phyloP scores from a whole-genome alignment of 306 rosid genomes.

The Cyclanthera cordifolia region DNA sequence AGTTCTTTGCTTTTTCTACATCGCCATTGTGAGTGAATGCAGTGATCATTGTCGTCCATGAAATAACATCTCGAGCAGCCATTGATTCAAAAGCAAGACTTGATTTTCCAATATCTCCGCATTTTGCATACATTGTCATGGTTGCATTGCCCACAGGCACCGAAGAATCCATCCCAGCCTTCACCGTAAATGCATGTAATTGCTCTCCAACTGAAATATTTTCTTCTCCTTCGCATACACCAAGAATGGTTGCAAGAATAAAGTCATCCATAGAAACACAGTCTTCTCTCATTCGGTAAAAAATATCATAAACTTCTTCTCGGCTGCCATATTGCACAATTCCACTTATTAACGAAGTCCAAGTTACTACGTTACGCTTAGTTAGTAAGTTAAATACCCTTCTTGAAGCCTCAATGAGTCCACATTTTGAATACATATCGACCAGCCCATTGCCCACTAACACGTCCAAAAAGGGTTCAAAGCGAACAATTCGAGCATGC shows the following conservation, averaged over 20 bases:
- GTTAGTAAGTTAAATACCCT: conserved; percentile 29
- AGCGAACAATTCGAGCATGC: conserved; percentile 47
- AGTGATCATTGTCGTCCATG: conserved; percentile 57
- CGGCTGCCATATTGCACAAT: conserved; percentile 34
- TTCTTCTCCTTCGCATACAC: conserved; percentile 37
- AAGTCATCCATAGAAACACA: conserved; percentile 37
- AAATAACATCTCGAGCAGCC: conserved; percentile 38
- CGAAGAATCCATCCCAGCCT: conserved; percentile 47
- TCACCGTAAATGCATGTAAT: conserved; percentile 43
- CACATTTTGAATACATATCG: conserved; percentile 57
- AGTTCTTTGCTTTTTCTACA: conserved; percentile 28
- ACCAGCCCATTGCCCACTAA: conserved; percentile 36
- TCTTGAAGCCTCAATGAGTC: conserved; percentile 34
- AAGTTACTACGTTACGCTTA: conserved; percentile 34
- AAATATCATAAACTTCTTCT: conserved; percentile 38
- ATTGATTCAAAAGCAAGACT: conserved; percentile 27
- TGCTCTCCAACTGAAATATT: conserved; percentile 32
- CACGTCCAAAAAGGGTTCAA: conserved; percentile 31
- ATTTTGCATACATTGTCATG: conserved; percentile 46
- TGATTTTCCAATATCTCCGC: conserved; percentile 40
- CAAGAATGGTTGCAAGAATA: conserved; percentile 43
- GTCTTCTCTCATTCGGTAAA: conserved; percentile 42
- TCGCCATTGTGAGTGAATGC: conserved; percentile 36
- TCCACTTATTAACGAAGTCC: conserved; percentile 53
- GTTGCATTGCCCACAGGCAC: conserved; percentile 48